Conservation (phyloP, 2,329 filamentous ascomycete species). For the Stachybotrys chlorohalonatus region DNA sequence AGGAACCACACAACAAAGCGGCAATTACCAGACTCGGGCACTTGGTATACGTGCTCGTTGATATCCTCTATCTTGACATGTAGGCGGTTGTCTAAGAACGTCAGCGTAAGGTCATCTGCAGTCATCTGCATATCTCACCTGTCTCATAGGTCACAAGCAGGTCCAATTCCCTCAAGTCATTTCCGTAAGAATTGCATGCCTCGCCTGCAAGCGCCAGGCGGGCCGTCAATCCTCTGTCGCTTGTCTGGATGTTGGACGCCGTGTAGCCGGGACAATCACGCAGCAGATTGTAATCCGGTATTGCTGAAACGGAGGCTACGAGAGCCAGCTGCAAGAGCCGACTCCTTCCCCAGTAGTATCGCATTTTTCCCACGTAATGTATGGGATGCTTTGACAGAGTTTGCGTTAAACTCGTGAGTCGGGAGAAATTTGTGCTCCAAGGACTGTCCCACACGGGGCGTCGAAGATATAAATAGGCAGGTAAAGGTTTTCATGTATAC, state of each 20-base stretch:
- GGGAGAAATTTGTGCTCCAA: too few species aligned
- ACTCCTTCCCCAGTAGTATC: not conserved
- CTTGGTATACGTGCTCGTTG: conserved; percentile 62
- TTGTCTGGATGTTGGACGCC: conserved; percentile 49
- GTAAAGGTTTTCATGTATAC: too few species aligned
- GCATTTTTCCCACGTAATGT: not conserved
- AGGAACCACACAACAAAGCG: not conserved
- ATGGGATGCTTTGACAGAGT: too few species aligned
- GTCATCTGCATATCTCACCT: conserved; percentile 6
- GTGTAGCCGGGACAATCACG: conserved; percentile 59
- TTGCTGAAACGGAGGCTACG: not conserved
- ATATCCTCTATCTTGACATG: conserved; percentile 65
- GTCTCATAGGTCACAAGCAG: conserved; percentile 46
- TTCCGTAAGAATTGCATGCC: conserved; percentile 71
- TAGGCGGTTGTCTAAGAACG: conserved; percentile 51
- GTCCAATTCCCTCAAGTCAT: conserved; percentile 57
- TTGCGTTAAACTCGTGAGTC: too few species aligned
- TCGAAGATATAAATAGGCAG: too few species aligned
- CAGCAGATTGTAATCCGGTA: conserved; percentile 2
- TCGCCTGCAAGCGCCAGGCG: conserved; percentile 59
- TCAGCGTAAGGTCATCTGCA: conserved; percentile 33
- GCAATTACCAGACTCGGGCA: conserved; percentile 44
- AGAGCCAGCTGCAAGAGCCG: not conserved
- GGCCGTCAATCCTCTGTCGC: conserved; percentile 52
- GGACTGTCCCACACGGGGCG: too few species aligned